A percentile compares a stretch with the other conserved stretches of the same genome.
Evolutionary conservation across 768 basidiomycete genomes (phyloP).

Genomic region (Sporobolomyces phaffii): DNA sequence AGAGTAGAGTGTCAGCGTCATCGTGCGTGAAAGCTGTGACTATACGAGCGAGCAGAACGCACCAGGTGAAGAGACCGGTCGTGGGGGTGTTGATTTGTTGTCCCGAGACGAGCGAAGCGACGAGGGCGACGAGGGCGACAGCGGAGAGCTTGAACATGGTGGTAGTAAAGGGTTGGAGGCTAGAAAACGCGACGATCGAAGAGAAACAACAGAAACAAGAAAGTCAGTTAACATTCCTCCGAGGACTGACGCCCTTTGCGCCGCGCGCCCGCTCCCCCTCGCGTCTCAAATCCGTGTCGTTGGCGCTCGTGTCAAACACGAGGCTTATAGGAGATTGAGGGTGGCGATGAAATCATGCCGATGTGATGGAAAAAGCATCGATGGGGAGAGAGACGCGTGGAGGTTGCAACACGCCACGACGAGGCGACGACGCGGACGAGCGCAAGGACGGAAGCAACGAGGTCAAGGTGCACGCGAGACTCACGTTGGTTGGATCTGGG

Average conservation of each 20-base stretch:
- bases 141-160: conserved; percentile 18
- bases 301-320: too few species aligned
- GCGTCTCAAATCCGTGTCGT: neutral
- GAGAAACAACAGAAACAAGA: neutral
- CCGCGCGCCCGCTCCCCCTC: neutral
- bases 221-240: neutral
- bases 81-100: conserved; percentile 31
- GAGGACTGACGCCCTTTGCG: neutral
- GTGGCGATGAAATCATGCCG: conserved; percentile 2
- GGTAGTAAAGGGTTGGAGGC: neutral
- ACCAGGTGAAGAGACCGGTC: conserved; percentile 35
- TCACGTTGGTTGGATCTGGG: neutral
- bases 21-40: neutral
- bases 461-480: neutral
- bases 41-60: neutral
- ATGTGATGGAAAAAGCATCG: conserved; percentile 6
- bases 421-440: too few species aligned
- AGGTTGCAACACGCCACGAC: too few species aligned
- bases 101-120: conserved; percentile 14
- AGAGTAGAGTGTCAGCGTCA: neutral
- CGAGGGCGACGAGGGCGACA: conserved; percentile 17
- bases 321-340: too few species aligned
- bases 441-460: too few species aligned
- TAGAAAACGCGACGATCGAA: neutral
- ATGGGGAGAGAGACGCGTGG: neutral